Base-by-base conservation (phyloP, 805 yeast genomes). In the Trichomonascus vanleenenianus region DNA sequence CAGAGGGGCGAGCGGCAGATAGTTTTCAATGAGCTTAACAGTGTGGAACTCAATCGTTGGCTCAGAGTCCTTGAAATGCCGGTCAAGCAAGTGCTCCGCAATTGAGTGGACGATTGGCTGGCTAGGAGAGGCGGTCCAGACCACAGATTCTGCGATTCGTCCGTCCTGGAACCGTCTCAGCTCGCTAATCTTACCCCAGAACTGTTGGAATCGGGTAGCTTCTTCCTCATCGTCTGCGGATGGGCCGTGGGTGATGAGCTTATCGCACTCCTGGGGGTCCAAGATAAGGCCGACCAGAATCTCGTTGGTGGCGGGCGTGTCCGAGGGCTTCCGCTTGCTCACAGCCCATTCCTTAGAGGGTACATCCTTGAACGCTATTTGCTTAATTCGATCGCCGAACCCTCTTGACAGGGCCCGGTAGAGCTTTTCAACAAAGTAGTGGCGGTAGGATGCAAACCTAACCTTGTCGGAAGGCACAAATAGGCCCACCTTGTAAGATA, bases 141-240 rank as follows among this genome's bases (percentile, higher is more conserved):
- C 83, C 46, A 93, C 94, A 61, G 95, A 85, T 64, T 93, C 94
- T 50, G 79, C 81, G 49, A 93, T 88, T 3, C 83, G 72, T 33
- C 97, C 97, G 64, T 93, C 96, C 59, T 85, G 88, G 68, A 91
- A 93, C 61, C 93, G 78, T 70, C 99, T 79, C 46, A 93, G 71
- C 11, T 93, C 85, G 0, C 95, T 79, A 53, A 78, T 82, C 8
- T 75, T 59, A 9, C 97, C 97, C 99, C 99, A 93, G 59, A 93
- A 89, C 4, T 76, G 67, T 53, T 84, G 77, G 68, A 93, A 93
- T 45, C 74, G 71, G 5, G 75, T 67, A n/a, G 81, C 76, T 22
- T 67, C 77, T 12, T 73, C 79, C 20, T 78, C 83, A 34, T 76
- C 76, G 11, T 70, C 70, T 51, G 81, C 78, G 33, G 70, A 65